Evolutionary conservation across 768 basidiomycete genomes (phyloP).

Genomic region (Rhodotorula paludigena): DNA sequence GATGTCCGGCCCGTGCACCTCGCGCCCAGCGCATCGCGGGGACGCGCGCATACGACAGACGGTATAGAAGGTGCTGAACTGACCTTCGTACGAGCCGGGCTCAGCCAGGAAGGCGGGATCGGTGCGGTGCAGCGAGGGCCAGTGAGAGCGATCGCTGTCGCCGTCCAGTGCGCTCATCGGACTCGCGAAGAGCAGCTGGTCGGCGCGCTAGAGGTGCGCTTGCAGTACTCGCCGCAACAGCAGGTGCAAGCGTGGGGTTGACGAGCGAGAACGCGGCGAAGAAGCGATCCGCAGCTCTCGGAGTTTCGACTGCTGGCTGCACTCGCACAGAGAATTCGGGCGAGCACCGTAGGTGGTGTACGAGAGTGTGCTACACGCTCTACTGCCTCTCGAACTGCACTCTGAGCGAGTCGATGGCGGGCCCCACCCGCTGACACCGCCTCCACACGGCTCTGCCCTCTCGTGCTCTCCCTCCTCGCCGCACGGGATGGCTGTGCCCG

Average conservation of each 20-base stretch:
- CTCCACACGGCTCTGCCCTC: background rate
- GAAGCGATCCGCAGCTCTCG: background rate
- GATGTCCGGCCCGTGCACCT: too few relatives aligned
- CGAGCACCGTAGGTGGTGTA: too few relatives aligned
- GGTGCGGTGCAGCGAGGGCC: too few relatives aligned
- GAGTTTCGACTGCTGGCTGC: background rate
- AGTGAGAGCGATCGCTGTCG: too few relatives aligned
- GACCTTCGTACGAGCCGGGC: constrained; percentile 19
- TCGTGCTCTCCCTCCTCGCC: background rate
- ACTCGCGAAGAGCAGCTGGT: background rate
- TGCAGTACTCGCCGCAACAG: background rate
- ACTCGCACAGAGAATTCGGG: too few relatives aligned
- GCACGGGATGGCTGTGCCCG: constrained; percentile 9
- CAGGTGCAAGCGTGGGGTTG: background rate
- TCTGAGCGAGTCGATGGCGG: background rate
- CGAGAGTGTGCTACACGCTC: background rate
- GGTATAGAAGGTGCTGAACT: background rate
- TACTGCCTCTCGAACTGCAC: too few relatives aligned
- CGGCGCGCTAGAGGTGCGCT: background rate
- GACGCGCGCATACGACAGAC: background rate
- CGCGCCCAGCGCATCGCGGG: too few relatives aligned
- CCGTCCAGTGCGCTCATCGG: background rate
- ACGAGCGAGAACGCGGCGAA: background rate
- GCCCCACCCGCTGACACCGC: background rate
- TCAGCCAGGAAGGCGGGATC: constrained; percentile 15